Conservation (phyloP, 106 monocot species). For the Allium fistulosum region DNA sequence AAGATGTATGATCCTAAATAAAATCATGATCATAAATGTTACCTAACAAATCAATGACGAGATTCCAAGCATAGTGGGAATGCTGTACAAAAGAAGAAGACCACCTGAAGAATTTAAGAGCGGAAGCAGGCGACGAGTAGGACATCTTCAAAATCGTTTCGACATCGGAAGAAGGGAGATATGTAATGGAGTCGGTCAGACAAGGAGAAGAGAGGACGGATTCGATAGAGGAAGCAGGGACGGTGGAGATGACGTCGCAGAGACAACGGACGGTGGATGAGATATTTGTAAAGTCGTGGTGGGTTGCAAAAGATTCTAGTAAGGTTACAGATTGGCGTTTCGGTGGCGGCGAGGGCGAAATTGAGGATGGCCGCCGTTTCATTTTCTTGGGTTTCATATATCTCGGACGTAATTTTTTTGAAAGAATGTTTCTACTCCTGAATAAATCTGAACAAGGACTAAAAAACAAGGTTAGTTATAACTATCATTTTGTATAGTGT, state of each 20-base stretch:
- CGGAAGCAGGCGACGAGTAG: constrained; percentile 51
- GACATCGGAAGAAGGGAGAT: constrained; percentile 29
- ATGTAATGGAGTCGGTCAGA: neutral
- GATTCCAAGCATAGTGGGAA: constrained; percentile 83
- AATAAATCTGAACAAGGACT: no score
- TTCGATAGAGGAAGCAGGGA: constrained; percentile 6
- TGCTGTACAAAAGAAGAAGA: constrained; percentile 34
- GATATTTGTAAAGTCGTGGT: constrained; percentile 41
- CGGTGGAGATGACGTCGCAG: constrained; percentile 46
- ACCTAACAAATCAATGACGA: constrained; percentile 36
- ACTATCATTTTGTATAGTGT: no score
- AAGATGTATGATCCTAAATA: constrained; percentile 67
- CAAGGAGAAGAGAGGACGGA: constrained; percentile 17
- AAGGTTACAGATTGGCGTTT: neutral
- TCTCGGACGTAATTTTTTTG: no score
- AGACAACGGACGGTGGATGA: constrained; percentile 29
- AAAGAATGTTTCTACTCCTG: no score
- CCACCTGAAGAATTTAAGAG: constrained; percentile 68
- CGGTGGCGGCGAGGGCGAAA: neutral
- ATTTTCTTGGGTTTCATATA: no score
- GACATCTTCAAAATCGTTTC: constrained; percentile 67
- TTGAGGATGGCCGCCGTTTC: neutral
- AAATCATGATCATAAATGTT: neutral
- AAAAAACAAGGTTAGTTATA: no score
- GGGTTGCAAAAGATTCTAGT: constrained; percentile 24